A percentile compares a stretch with the other conserved stretches of the same genome.
Conservation (phyloP, 306 rosid species). For the Cercis canadensis region DNA sequence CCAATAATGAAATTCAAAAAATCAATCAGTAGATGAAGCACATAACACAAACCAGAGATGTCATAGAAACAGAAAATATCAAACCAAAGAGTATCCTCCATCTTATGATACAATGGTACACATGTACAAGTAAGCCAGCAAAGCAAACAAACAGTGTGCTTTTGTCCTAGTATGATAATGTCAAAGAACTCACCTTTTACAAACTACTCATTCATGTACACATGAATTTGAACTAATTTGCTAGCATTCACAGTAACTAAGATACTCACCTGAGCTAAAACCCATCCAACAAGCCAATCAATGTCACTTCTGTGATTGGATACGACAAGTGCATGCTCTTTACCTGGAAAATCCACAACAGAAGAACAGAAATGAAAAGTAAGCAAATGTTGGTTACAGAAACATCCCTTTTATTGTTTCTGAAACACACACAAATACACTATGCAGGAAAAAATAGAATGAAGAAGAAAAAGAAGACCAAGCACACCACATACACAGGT, state of each 20-base stretch:
- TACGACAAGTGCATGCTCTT: constrained; percentile 87
- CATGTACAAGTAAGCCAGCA: neutral
- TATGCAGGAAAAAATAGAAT: constrained; percentile 7
- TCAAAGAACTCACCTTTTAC: neutral
- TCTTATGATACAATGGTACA: constrained; percentile 9
- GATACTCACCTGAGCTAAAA: constrained; percentile 79
- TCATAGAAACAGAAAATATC: constrained; percentile 16
- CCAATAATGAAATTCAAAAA: constrained; percentile 26
- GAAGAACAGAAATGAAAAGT: constrained; percentile 21
- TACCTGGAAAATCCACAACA: constrained; percentile 60
- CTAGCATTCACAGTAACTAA: constrained; percentile 30
- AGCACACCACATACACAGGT: constrained; percentile 14
- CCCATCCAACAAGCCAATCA: constrained; percentile 98
- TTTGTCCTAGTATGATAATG: neutral
- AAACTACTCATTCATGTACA: neutral
- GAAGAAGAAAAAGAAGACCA: constrained; percentile 1
- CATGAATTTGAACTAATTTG: constrained; percentile 8
- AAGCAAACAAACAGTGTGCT: neutral
- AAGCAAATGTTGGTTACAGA: constrained; percentile 5
- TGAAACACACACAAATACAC: constrained; percentile 7
- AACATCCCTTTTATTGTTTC: constrained; percentile 14
- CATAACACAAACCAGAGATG: constrained; percentile 19
- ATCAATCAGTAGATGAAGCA: constrained; percentile 39
- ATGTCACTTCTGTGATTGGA: constrained; percentile 91
- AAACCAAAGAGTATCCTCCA: constrained; percentile 15